phyloP scores from a whole-genome alignment of 2,329 filamentous ascomycete genomes.

The Ophiognomonia clavigignenti-juglandacearum region DNA sequence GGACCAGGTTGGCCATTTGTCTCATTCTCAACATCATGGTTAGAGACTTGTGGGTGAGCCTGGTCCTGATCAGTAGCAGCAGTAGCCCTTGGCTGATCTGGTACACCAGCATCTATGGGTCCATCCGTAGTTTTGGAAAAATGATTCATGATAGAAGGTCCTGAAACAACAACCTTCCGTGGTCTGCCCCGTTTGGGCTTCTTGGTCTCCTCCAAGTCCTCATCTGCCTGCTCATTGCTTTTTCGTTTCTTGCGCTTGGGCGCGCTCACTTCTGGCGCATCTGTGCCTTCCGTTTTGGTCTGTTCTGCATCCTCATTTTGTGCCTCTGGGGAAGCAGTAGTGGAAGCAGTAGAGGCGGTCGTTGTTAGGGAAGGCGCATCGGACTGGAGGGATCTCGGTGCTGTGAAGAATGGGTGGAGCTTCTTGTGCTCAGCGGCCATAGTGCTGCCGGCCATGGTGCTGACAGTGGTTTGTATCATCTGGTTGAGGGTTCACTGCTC shows the following conservation, averaged over 20 bases:
- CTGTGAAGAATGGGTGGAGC: slow-evolving; percentile 51
- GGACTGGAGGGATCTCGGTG: slow-evolving; percentile 20
- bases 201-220: slow-evolving; percentile 15
- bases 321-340: not conserved
- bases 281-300: slow-evolving; percentile 2
- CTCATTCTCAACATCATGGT: not conserved
- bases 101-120: not conserved
- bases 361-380: slow-evolving; percentile 1
- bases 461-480: slow-evolving; percentile 39
- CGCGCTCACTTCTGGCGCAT: slow-evolving; percentile 8
- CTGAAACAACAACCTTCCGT: slow-evolving; percentile 20
- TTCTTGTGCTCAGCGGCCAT: slow-evolving; percentile 36
- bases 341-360: not conserved
- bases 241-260: slow-evolving; percentile 22
- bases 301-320: not conserved
- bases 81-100: slow-evolving; percentile 8
- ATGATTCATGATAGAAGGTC: slow-evolving; percentile 21
- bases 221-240: slow-evolving; percentile 16
- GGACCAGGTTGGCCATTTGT: not conserved
- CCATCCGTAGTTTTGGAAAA: slow-evolving; percentile 16
- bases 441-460: slow-evolving; percentile 40
- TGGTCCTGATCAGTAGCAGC: not conserved
- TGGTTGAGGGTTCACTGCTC: not conserved
- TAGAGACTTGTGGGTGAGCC: not conserved
- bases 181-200: slow-evolving; percentile 17